These are phyloP conservation scores for Aspergillus spinulosporus DNA, from an alignment of 2,329 filamentous ascomycete genomes.

Conservation along the genomic window DNA sequence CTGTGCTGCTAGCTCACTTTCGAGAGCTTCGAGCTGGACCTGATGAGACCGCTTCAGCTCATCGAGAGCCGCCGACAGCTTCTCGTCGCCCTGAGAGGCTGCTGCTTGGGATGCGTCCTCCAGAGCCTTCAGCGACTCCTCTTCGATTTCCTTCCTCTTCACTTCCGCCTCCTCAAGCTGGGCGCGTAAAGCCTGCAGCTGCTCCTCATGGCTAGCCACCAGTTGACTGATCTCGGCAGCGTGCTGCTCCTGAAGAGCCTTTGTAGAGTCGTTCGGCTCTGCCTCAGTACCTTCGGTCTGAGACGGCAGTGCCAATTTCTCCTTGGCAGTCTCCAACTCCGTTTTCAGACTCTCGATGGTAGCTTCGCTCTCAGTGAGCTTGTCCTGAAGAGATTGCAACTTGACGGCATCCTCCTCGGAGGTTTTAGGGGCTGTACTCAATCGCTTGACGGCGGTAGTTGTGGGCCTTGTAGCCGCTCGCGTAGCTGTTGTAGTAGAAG, in stretches of 20 bases:
- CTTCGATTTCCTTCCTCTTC: slow-evolving; percentile 39
- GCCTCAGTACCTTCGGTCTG: slow-evolving; percentile 26
- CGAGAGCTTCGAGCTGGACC: slow-evolving; percentile 36
- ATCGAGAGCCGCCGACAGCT: slow-evolving; percentile 37
- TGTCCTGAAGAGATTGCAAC: slow-evolving; percentile 35
- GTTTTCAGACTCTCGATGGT: slow-evolving; percentile 35
- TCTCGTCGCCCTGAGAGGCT: slow-evolving; percentile 37
- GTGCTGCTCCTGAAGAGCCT: slow-evolving; percentile 34
- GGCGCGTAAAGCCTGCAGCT: slow-evolving; percentile 34
- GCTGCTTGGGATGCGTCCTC: slow-evolving; percentile 42
- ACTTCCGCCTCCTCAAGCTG: slow-evolving; percentile 40
- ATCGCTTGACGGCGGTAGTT: slow-evolving; percentile 33
- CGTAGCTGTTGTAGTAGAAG: slow-evolving; percentile 25
- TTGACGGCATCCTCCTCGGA: slow-evolving; percentile 35
- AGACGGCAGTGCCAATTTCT: slow-evolving; percentile 37
- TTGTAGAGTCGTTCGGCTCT: slow-evolving; percentile 25
- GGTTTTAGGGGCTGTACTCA: slow-evolving; percentile 37
- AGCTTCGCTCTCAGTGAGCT: slow-evolving; percentile 40
- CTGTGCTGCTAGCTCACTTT: slow-evolving; percentile 37
- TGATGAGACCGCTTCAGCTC: slow-evolving; percentile 40
- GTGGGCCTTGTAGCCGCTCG: slow-evolving; percentile 23
- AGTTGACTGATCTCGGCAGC: slow-evolving; percentile 36
- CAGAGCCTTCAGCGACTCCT: slow-evolving; percentile 39
- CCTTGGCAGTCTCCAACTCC: slow-evolving; percentile 37
- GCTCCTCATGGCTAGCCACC: slow-evolving; percentile 33